Base-by-base conservation (phyloP, 306 rosid genomes). In the Vigna reflexopilosa region DNA sequence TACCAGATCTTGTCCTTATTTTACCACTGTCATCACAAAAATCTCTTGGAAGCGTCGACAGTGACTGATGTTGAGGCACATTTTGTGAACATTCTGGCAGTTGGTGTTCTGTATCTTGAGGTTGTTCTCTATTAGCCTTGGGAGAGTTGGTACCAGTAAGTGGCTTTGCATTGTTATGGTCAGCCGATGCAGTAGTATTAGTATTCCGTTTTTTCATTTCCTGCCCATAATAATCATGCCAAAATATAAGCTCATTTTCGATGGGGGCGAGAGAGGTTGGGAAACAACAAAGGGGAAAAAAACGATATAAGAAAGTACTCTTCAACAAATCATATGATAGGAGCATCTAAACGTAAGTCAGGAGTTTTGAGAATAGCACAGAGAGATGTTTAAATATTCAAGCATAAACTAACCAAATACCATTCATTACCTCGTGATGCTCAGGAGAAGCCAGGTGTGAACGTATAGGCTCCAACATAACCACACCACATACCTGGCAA, bases 401-500 rank as follows among this genome's bases (percentile, higher is more conserved):
- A 62, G 24, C 68, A 32, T 32, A 32, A 61, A 40, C 24, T 13
- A n/a, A 66, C 11, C 2, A 22, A 49, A 61, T 56, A 59, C 81
- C 77, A 89, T 86, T 85, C 77, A 89, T 86, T 85, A 91, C 99
- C 99, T 95, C 94, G 6, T 76, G 90, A 85, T 95, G 99, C 86
- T 89, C 90, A 69, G 94, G 97, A 67, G 97, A 95, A 70, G 82
- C 86, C 83, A 89, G 96, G 79, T 95, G 99, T 15, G 90, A 91
- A 65, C 97, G 88, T 34, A 70, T 61, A 3, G 88, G 80, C 71
- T 95, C 99, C 87, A 89, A 88, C 85, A 95, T 58, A 73, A 85
- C 87, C n/a, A 85, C 55, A 32, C 91, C 91, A 49, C 98, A 95
- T 59, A 93, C 92, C 82, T 92, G 87, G 67, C 99, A 95, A 34